Conservation (phyloP, 352 stramenopile genomes). For the Phytophthora meadii region DNA sequence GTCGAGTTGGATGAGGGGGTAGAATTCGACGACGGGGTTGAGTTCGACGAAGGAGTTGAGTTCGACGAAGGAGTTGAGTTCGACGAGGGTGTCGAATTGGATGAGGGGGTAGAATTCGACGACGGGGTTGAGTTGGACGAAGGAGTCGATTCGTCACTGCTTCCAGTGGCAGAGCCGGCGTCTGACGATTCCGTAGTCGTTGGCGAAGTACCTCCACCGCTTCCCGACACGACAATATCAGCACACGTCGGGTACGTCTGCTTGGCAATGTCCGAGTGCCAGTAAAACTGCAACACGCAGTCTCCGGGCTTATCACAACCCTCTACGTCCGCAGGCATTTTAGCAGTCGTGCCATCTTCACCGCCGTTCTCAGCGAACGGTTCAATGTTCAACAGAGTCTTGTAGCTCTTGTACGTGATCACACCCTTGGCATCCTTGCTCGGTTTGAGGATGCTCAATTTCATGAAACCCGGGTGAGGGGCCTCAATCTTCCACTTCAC, state of each 20-base stretch:
- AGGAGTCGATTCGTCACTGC: background rate
- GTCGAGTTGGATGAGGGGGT: background rate
- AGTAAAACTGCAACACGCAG: constrained; percentile 51
- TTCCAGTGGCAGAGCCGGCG: background rate
- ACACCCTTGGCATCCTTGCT: constrained; percentile 39
- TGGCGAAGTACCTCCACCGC: constrained; percentile 14
- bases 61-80: background rate
- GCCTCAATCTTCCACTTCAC: constrained; percentile 58
- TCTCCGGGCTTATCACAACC: constrained; percentile 45
- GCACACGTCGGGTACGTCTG: constrained; percentile 50
- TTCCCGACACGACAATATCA: constrained; percentile 43
- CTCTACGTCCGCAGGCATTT: constrained; percentile 47
- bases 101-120: background rate
- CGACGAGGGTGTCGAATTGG: background rate
- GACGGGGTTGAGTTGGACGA: background rate
- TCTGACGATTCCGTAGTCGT: background rate
- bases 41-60: background rate
- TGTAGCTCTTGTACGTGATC: constrained; percentile 56
- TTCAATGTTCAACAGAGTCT: constrained; percentile 44
- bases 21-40: background rate
- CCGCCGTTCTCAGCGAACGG: constrained; percentile 48
- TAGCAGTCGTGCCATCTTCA: constrained; percentile 34
- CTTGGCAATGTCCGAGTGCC: constrained; percentile 42
- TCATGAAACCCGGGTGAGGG: constrained; percentile 58
- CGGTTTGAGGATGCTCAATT: constrained; percentile 63